Conservation (phyloP, 2,329 filamentous ascomycete genomes). For the Sporothrix phasma region DNA sequence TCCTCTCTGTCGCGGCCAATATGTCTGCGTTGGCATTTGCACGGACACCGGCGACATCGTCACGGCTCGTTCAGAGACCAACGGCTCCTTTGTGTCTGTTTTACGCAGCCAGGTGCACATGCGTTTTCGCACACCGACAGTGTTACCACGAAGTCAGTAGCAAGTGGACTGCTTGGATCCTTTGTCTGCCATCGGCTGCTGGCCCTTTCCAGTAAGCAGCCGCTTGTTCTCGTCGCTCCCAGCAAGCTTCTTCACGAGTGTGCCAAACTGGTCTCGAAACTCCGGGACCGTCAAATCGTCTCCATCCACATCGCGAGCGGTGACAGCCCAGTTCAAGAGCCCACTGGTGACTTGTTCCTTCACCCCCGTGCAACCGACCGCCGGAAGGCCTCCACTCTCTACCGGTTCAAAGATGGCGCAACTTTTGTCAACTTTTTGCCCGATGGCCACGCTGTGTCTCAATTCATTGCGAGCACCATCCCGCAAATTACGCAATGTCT, state of each 20-base stretch:
- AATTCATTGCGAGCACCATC: conserved; percentile 21
- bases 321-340: not conserved
- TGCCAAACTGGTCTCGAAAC: conserved; percentile 15
- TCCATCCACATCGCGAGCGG: not conserved
- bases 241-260: conserved; percentile 25
- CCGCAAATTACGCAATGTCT: conserved; percentile 7
- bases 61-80: conserved; percentile 25
- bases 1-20: conserved; percentile 22
- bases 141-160: conserved; percentile 9
- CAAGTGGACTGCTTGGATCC: conserved; percentile 22
- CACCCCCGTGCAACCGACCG: not conserved
- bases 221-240: conserved; percentile 28
- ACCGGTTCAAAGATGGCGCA: conserved; percentile 15
- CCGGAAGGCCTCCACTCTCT: not conserved
- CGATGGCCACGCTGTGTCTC: conserved; percentile 22
- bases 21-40: conserved; percentile 29
- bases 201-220: conserved; percentile 9
- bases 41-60: conserved; percentile 21
- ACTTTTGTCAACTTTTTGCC: conserved; percentile 28
- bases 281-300: not conserved
- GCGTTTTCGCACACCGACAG: not conserved
- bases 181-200: conserved; percentile 20
- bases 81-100: conserved; percentile 28
- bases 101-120: not conserved
- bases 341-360: conserved; percentile 3